Conservation (phyloP, 768 basidiomycete genomes). For the Macrolepiota dolichaula region DNA sequence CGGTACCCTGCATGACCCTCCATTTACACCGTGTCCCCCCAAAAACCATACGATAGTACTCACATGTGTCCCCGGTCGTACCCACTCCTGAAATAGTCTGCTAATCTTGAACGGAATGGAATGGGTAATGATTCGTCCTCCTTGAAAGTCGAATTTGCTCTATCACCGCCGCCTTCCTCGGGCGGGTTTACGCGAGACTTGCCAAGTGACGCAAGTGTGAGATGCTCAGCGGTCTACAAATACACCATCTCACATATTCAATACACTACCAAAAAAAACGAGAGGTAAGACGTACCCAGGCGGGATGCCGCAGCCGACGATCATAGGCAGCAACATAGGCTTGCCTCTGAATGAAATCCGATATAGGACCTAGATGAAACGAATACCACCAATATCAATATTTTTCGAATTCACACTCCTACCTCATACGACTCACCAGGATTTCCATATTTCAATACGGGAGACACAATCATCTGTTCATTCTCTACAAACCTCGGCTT, state of each 20-base stretch:
- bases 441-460: conserved; percentile 72
- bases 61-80: conserved; percentile 98
- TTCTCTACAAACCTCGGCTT: conserved; percentile 37
- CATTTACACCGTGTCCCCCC: not conserved
- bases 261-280: not conserved
- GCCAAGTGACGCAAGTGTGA: conserved; percentile 74
- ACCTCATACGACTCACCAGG: conserved; percentile 52
- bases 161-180: conserved; percentile 53
- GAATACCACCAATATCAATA: not conserved
- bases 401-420: not conserved
- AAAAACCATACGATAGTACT: conserved; percentile 22
- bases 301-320: conserved; percentile 82
- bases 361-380: conserved; percentile 65
- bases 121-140: conserved; percentile 82
- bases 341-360: conserved; percentile 73
- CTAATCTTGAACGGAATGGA: conserved; percentile 75
- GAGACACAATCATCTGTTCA: conserved; percentile 25
- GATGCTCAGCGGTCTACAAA: conserved; percentile 87
- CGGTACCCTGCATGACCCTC: conserved; percentile 64
- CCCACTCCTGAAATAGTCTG: conserved; percentile 90
- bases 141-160: conserved; percentile 71
- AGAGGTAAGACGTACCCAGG: conserved; percentile 65
- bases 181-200: conserved; percentile 19
- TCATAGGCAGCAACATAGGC: conserved; percentile 93
- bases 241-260: not conserved